Conservation (phyloP, 2,329 filamentous ascomycete genomes). For the Davidsoniella eucalypti region DNA sequence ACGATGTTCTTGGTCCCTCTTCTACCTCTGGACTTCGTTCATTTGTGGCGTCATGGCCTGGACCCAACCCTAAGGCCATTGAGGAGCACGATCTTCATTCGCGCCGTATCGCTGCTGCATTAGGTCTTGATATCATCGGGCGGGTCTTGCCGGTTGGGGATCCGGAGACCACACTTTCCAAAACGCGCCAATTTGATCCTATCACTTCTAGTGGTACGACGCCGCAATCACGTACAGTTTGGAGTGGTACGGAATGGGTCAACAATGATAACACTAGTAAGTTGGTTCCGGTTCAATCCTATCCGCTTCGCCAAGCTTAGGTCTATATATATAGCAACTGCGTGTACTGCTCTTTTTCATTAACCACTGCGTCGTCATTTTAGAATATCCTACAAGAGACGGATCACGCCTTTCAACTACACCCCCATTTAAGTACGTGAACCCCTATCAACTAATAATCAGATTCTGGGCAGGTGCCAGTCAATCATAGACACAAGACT, state of each 20-base stretch:
- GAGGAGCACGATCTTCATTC: slow-evolving; percentile 55
- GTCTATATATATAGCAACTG: background rate
- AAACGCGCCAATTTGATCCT: slow-evolving; percentile 17
- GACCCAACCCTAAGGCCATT: slow-evolving; percentile 25
- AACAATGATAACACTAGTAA: slow-evolving; percentile 11
- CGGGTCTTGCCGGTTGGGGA: slow-evolving; percentile 39
- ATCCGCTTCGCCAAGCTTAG: background rate
- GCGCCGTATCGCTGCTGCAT: slow-evolving; percentile 58
- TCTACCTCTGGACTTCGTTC: slow-evolving; percentile 52
- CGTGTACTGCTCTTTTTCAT: background rate
- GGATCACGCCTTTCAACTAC: background rate
- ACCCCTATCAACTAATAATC: background rate
- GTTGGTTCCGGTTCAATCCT: background rate
- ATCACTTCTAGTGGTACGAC: slow-evolving; percentile 8
- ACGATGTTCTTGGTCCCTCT: slow-evolving; percentile 32
- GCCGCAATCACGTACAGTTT: slow-evolving; percentile 20
- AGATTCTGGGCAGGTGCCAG: background rate
- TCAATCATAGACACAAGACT: background rate
- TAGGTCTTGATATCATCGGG: slow-evolving; percentile 57
- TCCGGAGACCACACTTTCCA: slow-evolving; percentile 15
- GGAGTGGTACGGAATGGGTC: slow-evolving; percentile 28
- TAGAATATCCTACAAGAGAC: background rate
- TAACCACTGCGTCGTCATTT: slow-evolving; percentile 11
- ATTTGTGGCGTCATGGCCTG: slow-evolving; percentile 35
- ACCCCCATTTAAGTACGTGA: slow-evolving; percentile 12